A percentile compares a stretch with the other conserved stretches of the same genome.
phyloP scores from a whole-genome alignment of 345 rosid genomes.

The Camelina sativa region DNA sequence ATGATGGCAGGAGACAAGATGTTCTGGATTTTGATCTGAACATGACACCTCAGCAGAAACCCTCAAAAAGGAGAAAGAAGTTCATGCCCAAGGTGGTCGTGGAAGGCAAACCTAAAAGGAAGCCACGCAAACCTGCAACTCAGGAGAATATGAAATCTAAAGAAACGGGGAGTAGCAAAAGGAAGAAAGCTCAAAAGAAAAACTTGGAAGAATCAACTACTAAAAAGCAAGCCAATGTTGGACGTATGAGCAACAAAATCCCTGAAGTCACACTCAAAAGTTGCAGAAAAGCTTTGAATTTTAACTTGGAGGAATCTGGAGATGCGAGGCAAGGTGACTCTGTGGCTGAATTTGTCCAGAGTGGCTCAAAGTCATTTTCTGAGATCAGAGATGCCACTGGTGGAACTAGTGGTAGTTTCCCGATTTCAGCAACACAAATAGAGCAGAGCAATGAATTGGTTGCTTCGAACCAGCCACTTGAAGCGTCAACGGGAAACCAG shows the following conservation, averaged over 20 bases:
- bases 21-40: slow-evolving; percentile 66
- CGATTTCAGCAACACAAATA: slow-evolving; percentile 39
- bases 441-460: slow-evolving; percentile 43
- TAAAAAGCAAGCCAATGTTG: slow-evolving; percentile 35
- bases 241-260: slow-evolving; percentile 40
- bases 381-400: slow-evolving; percentile 32
- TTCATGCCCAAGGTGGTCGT: slow-evolving; percentile 79
- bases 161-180: slow-evolving; percentile 50
- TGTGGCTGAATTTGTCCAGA: slow-evolving; percentile 33
- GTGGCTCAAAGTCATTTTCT: slow-evolving; percentile 39
- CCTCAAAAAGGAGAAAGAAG: slow-evolving; percentile 68
- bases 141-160: slow-evolving; percentile 41
- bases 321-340: slow-evolving; percentile 36
- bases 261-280: slow-evolving; percentile 45
- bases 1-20: slow-evolving; percentile 40
- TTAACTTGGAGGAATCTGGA: slow-evolving; percentile 54
- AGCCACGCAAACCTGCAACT: slow-evolving; percentile 51
- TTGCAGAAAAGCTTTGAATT: slow-evolving; percentile 61
- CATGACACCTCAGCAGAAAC: slow-evolving; percentile 63
- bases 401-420: slow-evolving; percentile 28
- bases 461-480: slow-evolving; percentile 23
- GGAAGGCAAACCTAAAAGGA: slow-evolving; percentile 65
- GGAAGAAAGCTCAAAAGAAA: slow-evolving; percentile 52
- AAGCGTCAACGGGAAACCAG: slow-evolving; percentile 20
- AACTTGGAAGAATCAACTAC: slow-evolving; percentile 50